Evolutionary conservation across 83 land plant species (phyloP), one percentile per base, ranked within the genome.

Genomic region (Picea abies): DNA sequence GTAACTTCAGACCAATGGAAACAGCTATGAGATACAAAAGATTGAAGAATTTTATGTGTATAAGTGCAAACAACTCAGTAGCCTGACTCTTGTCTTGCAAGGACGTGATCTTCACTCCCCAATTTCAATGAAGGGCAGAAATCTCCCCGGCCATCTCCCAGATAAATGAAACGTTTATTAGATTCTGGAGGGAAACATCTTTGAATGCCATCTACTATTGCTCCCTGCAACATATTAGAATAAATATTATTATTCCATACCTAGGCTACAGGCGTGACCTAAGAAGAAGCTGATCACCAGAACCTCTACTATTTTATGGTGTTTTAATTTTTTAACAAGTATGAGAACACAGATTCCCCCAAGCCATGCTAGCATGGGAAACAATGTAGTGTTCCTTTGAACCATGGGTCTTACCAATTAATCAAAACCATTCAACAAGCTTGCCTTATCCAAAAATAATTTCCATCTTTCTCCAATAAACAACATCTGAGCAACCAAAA

Each of bases 111-210:
- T n/a, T 77, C 86, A 44, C 85, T 84, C 15, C 58, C 62, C 23
- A 97, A 86, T 84, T 84, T 88, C 65, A 91, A 63, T 11, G 91
- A 87, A 19, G 99, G 98, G 85, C 99, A 97, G 79, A 81, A 94
- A 76, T 97, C 99, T 22, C 99, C 98, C 20, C 81, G 81, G 1
- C 99, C 99, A 80, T 97, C 99, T 8, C 99, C 98, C 44, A 97
- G 66, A 75, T 97, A 97, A 16, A 97, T 87, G 25, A 89, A 56
- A 29, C 75, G 62, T 77, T 86, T 87, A 75, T 85, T 86, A 39
- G 79, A 85, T 35, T 76, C 87, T 70, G 68, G 52, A 26, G 19
- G 62, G 29, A 69, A 39, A 32, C 58, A 7, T 58, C 15, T 75
- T 75, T 67, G 49, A 23, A 87, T 81, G 61, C 39, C 62, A 41